Conservation (phyloP, 331 rosid genomes). For the Stylosanthes scabra region DNA sequence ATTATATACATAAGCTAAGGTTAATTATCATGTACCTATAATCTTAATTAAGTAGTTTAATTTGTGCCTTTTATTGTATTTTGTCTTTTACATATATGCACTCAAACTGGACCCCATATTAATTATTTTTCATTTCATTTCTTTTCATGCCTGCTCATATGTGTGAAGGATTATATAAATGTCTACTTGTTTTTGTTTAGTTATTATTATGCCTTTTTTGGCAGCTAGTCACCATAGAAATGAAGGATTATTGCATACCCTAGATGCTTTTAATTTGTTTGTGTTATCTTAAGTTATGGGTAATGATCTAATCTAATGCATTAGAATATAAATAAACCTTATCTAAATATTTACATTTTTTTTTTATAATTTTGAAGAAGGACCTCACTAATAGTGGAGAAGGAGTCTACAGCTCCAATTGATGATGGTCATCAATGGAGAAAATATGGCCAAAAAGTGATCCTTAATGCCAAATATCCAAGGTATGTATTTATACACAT, state of each 20-base stretch:
- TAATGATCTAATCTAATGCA: neutral
- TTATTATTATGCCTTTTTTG: neutral
- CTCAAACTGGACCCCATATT: slow-evolving; percentile 42
- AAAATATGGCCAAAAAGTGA: slow-evolving; percentile 76
- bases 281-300: neutral
- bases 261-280: neutral
- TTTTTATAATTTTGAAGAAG: slow-evolving; percentile 54
- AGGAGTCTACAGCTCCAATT: slow-evolving; percentile 40
- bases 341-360: slow-evolving; percentile 7
- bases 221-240: neutral
- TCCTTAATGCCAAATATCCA: slow-evolving; percentile 49
- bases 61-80: neutral
- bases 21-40: neutral
- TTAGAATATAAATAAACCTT: neutral
- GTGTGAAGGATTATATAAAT: neutral
- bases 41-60: neutral
- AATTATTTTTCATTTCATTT: slow-evolving; percentile 34
- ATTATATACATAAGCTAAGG: neutral
- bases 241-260: slow-evolving; percentile 4
- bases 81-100: neutral
- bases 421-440: slow-evolving; percentile 88
- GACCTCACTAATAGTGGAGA: slow-evolving; percentile 46
- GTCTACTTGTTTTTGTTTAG: neutral
- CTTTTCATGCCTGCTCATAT: neutral
- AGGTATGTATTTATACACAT: slow-evolving; percentile 52